These are phyloP conservation scores for Globisporangium spiculum DNA, from an alignment of 352 stramenopile genomes.

Conservation along the genomic window DNA sequence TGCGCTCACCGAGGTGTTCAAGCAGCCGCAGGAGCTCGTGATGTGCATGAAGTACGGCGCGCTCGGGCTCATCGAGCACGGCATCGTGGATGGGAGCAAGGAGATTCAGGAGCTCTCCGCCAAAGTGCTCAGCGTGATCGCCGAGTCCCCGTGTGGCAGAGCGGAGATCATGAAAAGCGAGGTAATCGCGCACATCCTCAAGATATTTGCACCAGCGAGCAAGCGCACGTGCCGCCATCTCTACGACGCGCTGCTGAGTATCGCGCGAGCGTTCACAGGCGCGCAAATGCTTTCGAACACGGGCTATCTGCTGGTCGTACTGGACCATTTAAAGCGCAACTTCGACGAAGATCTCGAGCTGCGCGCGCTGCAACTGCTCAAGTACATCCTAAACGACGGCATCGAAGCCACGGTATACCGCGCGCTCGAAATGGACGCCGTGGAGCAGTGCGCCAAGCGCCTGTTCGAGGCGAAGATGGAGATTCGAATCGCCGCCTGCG, in stretches of 20 bases:
- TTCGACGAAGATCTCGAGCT: slow-evolving; percentile 32
- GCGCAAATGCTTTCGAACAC: slow-evolving; percentile 43
- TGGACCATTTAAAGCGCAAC: slow-evolving; percentile 48
- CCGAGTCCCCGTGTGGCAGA: slow-evolving; percentile 38
- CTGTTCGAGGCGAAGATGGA: slow-evolving; percentile 37
- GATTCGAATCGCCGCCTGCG: slow-evolving; percentile 48
- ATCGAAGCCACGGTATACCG: slow-evolving; percentile 40
- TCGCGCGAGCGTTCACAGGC: slow-evolving; percentile 42
- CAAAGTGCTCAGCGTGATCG: slow-evolving; percentile 53
- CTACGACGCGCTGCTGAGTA: slow-evolving; percentile 48
- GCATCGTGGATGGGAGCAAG: slow-evolving; percentile 26
- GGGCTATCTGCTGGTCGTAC: slow-evolving; percentile 47
- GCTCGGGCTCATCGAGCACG: slow-evolving; percentile 54
- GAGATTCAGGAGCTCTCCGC: slow-evolving; percentile 56
- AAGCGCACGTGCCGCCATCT: slow-evolving; percentile 34
- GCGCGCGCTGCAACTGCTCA: slow-evolving; percentile 55
- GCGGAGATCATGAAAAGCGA: slow-evolving; percentile 40
- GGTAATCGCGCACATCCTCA: slow-evolving; percentile 33
- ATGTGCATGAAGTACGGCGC: slow-evolving; percentile 60
- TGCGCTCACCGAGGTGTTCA: slow-evolving; percentile 49
- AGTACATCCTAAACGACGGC: slow-evolving; percentile 67
- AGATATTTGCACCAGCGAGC: slow-evolving; percentile 37
- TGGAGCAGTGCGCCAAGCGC: slow-evolving; percentile 42
- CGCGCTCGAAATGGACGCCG: slow-evolving; percentile 49
- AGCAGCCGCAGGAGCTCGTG: slow-evolving; percentile 54